Conservation (phyloP, 1,284 basidiomycete genomes). For the Sporisorium graminicola region DNA sequence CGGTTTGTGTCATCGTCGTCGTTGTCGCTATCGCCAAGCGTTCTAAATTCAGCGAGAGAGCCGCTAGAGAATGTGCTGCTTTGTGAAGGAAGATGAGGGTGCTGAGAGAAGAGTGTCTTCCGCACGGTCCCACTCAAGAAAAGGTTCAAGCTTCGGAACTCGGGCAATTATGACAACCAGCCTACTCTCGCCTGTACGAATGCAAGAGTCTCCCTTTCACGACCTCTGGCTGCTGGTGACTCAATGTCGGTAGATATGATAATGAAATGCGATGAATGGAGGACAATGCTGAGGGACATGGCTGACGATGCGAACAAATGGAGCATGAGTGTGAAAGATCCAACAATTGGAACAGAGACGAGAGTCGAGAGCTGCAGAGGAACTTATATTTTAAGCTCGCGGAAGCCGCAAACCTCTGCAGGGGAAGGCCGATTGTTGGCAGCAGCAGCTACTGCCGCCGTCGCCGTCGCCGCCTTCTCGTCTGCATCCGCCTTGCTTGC, state of each 20-base stretch:
- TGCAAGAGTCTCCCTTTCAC: neutral
- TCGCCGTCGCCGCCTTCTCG: neutral
- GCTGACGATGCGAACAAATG: neutral
- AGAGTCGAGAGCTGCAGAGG: neutral
- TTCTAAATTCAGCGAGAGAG: no score
- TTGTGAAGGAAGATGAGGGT: neutral
- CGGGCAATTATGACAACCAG: neutral
- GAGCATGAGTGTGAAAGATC: neutral
- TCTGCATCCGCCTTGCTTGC: conserved; percentile 6
- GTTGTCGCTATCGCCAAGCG: neutral
- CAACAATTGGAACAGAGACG: neutral
- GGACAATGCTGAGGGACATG: neutral
- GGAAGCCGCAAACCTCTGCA: conserved; percentile 55
- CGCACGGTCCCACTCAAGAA: neutral
- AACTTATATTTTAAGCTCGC: conserved; percentile 57
- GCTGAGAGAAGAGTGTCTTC: neutral
- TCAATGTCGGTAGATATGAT: neutral
- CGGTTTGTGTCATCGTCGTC: neutral
- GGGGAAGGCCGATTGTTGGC: conserved; percentile 28
- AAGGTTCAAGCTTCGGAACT: neutral
- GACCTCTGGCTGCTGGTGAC: neutral
- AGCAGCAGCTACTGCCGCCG: no score
- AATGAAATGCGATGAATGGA: neutral
- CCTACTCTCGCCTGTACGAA: neutral
- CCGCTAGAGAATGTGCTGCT: neutral